Conservation (phyloP, 116 monocot genomes). For the Cymodocea nodosa region DNA sequence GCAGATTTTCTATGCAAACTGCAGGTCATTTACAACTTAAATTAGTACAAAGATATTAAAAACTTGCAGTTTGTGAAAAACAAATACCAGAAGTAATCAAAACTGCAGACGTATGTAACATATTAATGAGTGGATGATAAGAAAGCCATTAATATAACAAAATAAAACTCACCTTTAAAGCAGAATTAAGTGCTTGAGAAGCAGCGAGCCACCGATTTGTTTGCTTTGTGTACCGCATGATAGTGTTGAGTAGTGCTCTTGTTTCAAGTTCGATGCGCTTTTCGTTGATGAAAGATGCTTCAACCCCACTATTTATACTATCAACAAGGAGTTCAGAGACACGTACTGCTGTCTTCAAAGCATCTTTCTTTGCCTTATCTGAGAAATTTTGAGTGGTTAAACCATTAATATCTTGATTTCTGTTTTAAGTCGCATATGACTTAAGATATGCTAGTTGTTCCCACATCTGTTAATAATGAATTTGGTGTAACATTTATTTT, state of each 20-base stretch:
- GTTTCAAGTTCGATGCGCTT: conserved; percentile 65
- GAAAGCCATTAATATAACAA: not conserved
- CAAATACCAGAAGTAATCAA: not conserved
- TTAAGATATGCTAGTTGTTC: not conserved
- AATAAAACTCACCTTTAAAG: conserved; percentile 39
- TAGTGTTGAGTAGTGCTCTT: conserved; percentile 38
- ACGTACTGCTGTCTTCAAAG: conserved; percentile 31
- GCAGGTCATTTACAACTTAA: not conserved
- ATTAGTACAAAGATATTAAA: not conserved
- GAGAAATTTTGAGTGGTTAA: not conserved
- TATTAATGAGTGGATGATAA: no score
- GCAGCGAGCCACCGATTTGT: conserved; percentile 71
- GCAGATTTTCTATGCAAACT: not conserved
- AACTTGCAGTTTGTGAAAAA: not conserved
- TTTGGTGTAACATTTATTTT: not conserved
- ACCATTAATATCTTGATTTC: not conserved
- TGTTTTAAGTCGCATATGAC: not conserved
- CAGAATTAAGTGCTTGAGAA: conserved; percentile 54
- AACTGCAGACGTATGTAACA: not conserved
- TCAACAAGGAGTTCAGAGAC: conserved; percentile 78
- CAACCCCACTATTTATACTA: conserved; percentile 57
- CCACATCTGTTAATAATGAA: no score
- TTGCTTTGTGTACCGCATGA: conserved; percentile 44
- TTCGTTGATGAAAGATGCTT: conserved; percentile 59
- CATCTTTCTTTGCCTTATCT: conserved; percentile 75